These are phyloP conservation scores for Microascus cirrosus DNA, from an alignment of 2,329 filamentous ascomycete genomes.

Conservation along the genomic window DNA sequence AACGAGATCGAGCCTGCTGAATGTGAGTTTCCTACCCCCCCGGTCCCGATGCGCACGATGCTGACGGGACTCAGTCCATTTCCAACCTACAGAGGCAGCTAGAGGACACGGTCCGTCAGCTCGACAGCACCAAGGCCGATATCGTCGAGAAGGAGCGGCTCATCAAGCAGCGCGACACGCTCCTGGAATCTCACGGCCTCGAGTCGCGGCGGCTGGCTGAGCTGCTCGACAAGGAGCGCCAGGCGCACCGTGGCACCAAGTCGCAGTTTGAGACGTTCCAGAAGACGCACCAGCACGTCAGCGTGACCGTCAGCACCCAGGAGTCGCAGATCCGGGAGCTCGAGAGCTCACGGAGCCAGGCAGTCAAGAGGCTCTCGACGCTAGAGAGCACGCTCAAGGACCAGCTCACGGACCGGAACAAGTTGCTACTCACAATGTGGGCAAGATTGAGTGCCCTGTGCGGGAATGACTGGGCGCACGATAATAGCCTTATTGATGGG, in stretches of 20 bases:
- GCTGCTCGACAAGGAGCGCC: constrained; percentile 81
- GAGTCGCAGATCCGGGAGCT: constrained; percentile 79
- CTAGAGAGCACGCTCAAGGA: constrained; percentile 77
- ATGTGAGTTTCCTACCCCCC: constrained; percentile 35
- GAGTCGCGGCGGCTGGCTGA: constrained; percentile 79
- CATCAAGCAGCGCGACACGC: constrained; percentile 76
- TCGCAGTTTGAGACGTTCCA: constrained; percentile 80
- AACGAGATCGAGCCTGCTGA: constrained; percentile 74
- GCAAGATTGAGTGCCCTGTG: constrained; percentile 77
- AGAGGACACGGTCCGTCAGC: constrained; percentile 70
- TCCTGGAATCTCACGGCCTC: constrained; percentile 80
- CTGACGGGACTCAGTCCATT: constrained; percentile 50
- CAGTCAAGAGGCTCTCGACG: constrained; percentile 63
- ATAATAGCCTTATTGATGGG: constrained; percentile 80
- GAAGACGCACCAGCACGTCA: constrained; percentile 76
- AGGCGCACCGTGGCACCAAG: constrained; percentile 75
- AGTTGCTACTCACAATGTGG: constrained; percentile 80
- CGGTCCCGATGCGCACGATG: neutral
- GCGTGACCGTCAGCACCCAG: constrained; percentile 74
- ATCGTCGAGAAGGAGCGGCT: constrained; percentile 84
- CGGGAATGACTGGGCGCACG: constrained; percentile 83
- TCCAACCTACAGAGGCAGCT: constrained; percentile 80
- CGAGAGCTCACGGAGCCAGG: constrained; percentile 65
- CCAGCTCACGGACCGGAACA: constrained; percentile 81
- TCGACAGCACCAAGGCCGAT: constrained; percentile 66